phyloP scores from a whole-genome alignment of 1,284 basidiomycete species.

The Tremellales sp. region DNA sequence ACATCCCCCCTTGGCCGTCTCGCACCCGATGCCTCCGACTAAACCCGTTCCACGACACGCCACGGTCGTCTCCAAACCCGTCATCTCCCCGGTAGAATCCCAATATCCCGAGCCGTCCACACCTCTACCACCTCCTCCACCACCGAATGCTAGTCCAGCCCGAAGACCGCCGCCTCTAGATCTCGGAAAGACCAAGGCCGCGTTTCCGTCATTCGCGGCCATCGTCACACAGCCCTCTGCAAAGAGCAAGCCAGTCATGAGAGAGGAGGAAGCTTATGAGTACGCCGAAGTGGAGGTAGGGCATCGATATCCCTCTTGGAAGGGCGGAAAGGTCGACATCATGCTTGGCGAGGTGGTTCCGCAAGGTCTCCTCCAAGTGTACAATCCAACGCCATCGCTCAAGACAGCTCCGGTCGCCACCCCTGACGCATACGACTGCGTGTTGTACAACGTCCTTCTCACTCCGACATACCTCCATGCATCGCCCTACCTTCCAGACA shows the following conservation, averaged over 20 bases:
- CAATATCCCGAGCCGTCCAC: conserved; percentile 17
- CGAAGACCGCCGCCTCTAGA: conserved; percentile 32
- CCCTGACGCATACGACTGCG: conserved; percentile 29
- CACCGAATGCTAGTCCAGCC: background rate
- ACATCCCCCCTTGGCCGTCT: conserved; percentile 30
- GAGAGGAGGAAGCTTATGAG: conserved; percentile 28
- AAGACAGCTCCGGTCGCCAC: background rate
- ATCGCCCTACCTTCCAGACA: conserved; percentile 14
- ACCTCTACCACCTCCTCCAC: conserved; percentile 4
- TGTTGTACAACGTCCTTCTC: conserved; percentile 36
- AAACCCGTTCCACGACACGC: conserved; percentile 15
- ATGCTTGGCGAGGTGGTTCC: conserved; percentile 32
- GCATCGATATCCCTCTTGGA: conserved; percentile 33
- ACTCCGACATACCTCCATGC: conserved; percentile 32
- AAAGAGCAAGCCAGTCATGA: too few relatives aligned
- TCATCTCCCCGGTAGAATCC: conserved; percentile 21
- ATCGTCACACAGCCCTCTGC: too few relatives aligned
- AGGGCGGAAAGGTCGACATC: conserved; percentile 33
- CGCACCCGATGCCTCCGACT: conserved; percentile 13
- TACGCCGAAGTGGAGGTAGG: conserved; percentile 27
- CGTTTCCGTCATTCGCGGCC: conserved; percentile 18
- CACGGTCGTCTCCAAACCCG: conserved; percentile 15
- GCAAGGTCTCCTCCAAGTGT: conserved; percentile 9
- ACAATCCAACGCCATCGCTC: background rate
- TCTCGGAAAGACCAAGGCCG: conserved; percentile 15